Evolutionary conservation across 352 stramenopile genomes (phyloP).

Genomic region (Phytophthora syringae): DNA sequence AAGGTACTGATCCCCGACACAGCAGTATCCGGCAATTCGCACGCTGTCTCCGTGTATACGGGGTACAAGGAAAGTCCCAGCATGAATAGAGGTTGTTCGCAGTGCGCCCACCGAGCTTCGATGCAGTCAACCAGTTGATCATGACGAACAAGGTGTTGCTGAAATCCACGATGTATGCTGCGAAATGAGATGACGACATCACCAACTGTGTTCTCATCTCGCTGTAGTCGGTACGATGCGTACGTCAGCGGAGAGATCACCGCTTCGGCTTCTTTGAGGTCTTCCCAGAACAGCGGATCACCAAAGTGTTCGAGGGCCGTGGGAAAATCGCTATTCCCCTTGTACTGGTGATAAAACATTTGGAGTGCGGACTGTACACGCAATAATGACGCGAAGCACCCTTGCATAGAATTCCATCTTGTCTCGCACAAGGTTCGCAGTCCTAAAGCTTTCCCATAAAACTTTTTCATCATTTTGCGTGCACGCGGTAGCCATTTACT

Average conservation of each 20-base stretch:
- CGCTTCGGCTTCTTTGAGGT: conserved; percentile 7
- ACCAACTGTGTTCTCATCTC: neutral
- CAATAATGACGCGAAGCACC: neutral
- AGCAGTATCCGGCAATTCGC: neutral
- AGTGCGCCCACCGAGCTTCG: too few relatives aligned
- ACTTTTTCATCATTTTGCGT: neutral
- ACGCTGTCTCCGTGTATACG: neutral
- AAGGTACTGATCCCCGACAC: neutral
- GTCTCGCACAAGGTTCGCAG: neutral
- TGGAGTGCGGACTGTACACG: neutral
- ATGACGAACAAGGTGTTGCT: neutral
- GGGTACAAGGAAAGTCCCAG: too few relatives aligned
- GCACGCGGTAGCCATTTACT: conserved; percentile 2
- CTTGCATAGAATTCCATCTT: neutral
- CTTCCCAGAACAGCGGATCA: neutral
- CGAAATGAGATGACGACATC: neutral
- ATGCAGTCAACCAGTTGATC: too few relatives aligned
- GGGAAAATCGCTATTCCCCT: conserved; percentile 1
- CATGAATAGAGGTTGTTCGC: too few relatives aligned
- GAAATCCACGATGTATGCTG: neutral
- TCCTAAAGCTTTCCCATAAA: neutral
- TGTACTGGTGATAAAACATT: neutral
- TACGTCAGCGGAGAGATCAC: neutral
- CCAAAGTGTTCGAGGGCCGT: neutral
- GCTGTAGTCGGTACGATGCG: neutral